Evolutionary conservation across 176 grass and related monocot species (phyloP).

Genomic region (Aegilops longissima): DNA sequence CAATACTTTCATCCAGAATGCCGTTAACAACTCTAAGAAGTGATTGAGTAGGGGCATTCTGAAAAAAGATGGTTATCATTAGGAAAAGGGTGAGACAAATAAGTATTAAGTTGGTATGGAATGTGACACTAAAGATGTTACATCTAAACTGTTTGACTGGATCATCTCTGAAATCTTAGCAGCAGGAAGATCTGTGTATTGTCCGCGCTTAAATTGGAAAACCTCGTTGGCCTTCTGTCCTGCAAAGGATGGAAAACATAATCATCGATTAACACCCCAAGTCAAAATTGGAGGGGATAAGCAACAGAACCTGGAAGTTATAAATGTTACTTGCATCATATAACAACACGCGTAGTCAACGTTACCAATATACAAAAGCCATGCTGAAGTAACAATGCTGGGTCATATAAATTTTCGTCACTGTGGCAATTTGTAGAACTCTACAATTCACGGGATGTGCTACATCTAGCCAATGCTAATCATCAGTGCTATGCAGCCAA

Average conservation of each 20-base stretch:
- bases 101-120: constrained; percentile 4
- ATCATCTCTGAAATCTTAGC: constrained; percentile 93
- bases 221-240: constrained; percentile 70
- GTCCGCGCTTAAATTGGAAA: constrained; percentile 70
- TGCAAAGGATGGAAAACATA: constrained; percentile 40
- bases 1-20: constrained; percentile 98
- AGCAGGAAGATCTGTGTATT: constrained; percentile 73
- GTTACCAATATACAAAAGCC: background rate
- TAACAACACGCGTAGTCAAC: background rate
- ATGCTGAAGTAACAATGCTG: background rate
- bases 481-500: background rate
- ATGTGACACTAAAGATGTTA: constrained; percentile 51
- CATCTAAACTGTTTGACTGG: constrained; percentile 89
- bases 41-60: constrained; percentile 94
- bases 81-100: background rate
- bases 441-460: background rate
- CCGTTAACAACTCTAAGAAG: constrained; percentile 92
- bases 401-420: constrained; percentile 20
- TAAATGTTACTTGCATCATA: background rate
- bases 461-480: background rate
- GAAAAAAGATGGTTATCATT: constrained; percentile 37
- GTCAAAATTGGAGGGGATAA: background rate
- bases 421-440: background rate
- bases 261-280: constrained; percentile 11
- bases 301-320: background rate